Percentiles rank a stretch among this genome's conserved stretches.
Evolutionary conservation across 192 early-diverging fungal species (phyloP).

Genomic region (Backusella sp.): DNA sequence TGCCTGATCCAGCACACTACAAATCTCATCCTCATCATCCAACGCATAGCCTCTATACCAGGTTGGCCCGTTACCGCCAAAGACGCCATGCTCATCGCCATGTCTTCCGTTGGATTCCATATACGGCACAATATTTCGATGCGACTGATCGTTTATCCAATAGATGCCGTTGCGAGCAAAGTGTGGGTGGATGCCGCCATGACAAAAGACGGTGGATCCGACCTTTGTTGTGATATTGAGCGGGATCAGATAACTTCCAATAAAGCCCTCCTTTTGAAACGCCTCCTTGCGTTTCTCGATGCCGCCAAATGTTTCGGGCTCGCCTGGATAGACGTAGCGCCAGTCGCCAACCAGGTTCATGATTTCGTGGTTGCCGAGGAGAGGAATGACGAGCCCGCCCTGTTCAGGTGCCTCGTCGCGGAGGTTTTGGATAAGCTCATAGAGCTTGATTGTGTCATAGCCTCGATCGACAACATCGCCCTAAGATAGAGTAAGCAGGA

Average conservation of each 20-base stretch:
- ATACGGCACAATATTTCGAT: conserved; percentile 29
- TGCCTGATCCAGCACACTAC: conserved; percentile 43
- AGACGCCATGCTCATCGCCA: conserved; percentile 31
- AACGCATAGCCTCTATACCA: conserved; percentile 63
- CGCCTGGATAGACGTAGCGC: conserved; percentile 56
- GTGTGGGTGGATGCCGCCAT: conserved; percentile 52
- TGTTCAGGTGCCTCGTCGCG: conserved; percentile 50
- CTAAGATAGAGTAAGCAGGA: conserved; percentile 19
- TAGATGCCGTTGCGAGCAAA: conserved; percentile 39
- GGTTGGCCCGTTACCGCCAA: conserved; percentile 35
- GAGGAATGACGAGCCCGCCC: conserved; percentile 47
- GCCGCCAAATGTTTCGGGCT: conserved; percentile 56
- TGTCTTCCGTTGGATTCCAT: conserved; percentile 14
- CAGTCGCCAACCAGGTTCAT: conserved; percentile 63
- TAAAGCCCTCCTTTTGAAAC: conserved; percentile 51
- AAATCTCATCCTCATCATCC: conserved; percentile 46
- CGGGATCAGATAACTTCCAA: conserved; percentile 45
- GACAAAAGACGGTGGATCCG: conserved; percentile 56
- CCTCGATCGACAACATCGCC: conserved; percentile 79
- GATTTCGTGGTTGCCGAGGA: conserved; percentile 58
- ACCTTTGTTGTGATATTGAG: conserved; percentile 49
- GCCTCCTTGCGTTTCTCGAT: conserved; percentile 38
- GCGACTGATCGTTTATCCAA: conserved; percentile 46
- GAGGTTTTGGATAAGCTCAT: conserved; percentile 57
- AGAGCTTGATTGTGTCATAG: conserved; percentile 67